phyloP scores from a whole-genome alignment of 1,284 basidiomycete species.

The Phylloboletellus chloephorus region DNA sequence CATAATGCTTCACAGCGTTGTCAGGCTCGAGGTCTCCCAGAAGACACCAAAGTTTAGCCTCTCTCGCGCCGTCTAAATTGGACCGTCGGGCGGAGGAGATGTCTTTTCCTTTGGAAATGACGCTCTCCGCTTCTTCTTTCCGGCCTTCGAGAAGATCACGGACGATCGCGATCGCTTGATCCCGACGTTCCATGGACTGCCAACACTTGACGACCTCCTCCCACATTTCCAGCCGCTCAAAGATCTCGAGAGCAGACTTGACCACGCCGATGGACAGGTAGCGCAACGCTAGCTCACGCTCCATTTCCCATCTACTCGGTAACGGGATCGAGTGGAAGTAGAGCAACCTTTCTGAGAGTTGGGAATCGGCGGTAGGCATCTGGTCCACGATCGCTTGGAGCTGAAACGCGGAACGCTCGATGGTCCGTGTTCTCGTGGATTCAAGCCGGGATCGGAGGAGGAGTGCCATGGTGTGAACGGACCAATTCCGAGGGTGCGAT shows the following conservation, averaged over 20 bases:
- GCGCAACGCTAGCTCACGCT: constrained; percentile 79
- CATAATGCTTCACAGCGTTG: constrained; percentile 68
- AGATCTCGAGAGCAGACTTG: constrained; percentile 86
- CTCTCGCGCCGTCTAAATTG: constrained; percentile 61
- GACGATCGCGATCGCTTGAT: constrained; percentile 75
- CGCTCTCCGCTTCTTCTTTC: constrained; percentile 75
- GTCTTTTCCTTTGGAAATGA: constrained; percentile 58
- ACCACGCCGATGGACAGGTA: constrained; percentile 81
- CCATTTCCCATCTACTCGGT: constrained; percentile 88
- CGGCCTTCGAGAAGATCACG: constrained; percentile 77
- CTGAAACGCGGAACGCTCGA: constrained; percentile 85
- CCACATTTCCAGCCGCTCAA: constrained; percentile 94
- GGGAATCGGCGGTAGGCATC: constrained; percentile 82
- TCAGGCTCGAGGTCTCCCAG: constrained; percentile 87
- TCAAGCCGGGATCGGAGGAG: constrained; percentile 87
- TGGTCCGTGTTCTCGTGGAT: constrained; percentile 79
- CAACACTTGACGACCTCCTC: constrained; percentile 89
- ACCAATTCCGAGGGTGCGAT: constrained; percentile 87
- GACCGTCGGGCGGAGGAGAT: constrained; percentile 39
- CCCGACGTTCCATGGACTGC: constrained; percentile 71
- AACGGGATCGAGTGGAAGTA: constrained; percentile 78
- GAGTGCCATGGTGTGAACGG: constrained; percentile 90
- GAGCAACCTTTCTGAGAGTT: constrained; percentile 63
- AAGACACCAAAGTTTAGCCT: constrained; percentile 94
- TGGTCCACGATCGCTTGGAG: constrained; percentile 92